Evolutionary conservation across 1,139 yeast species (phyloP), one percentile per base, ranked within the genome.

Genomic region (Hanseniaspora sp.): DNA sequence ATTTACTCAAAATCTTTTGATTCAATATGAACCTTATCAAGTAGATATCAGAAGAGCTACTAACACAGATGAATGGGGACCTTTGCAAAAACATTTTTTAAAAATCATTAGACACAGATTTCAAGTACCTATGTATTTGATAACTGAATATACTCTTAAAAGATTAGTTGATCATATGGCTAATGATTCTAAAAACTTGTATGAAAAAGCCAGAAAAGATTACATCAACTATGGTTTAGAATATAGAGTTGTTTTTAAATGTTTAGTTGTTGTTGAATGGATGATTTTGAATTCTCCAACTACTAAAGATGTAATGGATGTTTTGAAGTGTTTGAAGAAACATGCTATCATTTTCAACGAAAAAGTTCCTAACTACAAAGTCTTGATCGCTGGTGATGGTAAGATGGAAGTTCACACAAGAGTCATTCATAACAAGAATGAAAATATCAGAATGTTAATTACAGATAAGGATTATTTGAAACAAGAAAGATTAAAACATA

Each of bases 51-150:
- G 77, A 54, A 69, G 70, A 54, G 72, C 75, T 7, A 73, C 76
- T 13, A 73, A 72, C 52, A 73, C 75, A 6, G 77, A 73, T 58
- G 60, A 71, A 3, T 73, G 77, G 77, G 77, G 77, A 4, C 77
- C 77, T 8, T 70, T 75, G 0, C 64, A 71, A 9, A 64, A 67
- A 48, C 74, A 73, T 57, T 59, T 71, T 57, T 63, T 63, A 34
- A 69, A 69, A 51, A 67, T 69, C n/a, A 31, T 61, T 48, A 59
- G 68, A 46, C 63, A 67, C 55, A 59, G 67, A 55, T 61, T 60
- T 48, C 67, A 64, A 55, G 67, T 66, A 4, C 67, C 69, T 3
- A 55, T 67, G 56, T 67, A 64, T 54, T 45, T 67, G 55, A 60
- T 65, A 59, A 63, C 69, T 1, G 68, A 65, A 52, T 65, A 65